Evolutionary conservation across 1,139 yeast species (phyloP), one percentile per base, ranked within the genome.

Genomic region (Arxiozyma bovina): DNA sequence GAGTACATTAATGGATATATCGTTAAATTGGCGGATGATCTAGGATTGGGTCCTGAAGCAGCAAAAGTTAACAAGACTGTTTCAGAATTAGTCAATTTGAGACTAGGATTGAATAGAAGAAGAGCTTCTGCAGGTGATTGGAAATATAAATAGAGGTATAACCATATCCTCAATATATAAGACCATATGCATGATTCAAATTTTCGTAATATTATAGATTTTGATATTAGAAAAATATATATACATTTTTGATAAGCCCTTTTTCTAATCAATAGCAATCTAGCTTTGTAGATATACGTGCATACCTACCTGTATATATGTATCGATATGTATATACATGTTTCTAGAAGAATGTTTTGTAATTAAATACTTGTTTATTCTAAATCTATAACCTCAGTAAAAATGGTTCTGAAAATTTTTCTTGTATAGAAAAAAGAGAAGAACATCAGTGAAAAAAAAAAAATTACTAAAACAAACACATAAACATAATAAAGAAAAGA

Each of bases 1-100:
- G 85, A 84, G 56, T 85, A 79, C 67, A 83, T 91, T 57, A 91
- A 89, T 65, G 96, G 96, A 3, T 83, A 80, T 63, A 74, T 90
- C n/a, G 79, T 76, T 7, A 66, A 63, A 17, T 70, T 83, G 55
- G 96, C 73, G 7, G 58, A 66, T 42, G 63, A 60, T 45, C 57
- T 65, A 45, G 64, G 66, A 0, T 48, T 71, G 45, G 62, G 55
- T 3, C 65, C 66, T 1, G 60, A 61, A 21, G 48, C 55, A 1
- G 64, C 63, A 17, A 66, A 66, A 48, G 65, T 65, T 27, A 72
- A 71, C 58, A 61, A 61, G 48, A 68, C 74, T 0, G 63, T 72
- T 4, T 59, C 60, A 7, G 66, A 69, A 48, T 58, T 73, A 18
- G 73, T 72, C 15, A 70, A 70, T 42, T 54, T 73, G 30, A 69